Percentiles rank a stretch among this genome's conserved stretches.
Evolutionary conservation across 2,329 filamentous ascomycete species (phyloP).

Genomic region (Rhinocladiella similis): DNA sequence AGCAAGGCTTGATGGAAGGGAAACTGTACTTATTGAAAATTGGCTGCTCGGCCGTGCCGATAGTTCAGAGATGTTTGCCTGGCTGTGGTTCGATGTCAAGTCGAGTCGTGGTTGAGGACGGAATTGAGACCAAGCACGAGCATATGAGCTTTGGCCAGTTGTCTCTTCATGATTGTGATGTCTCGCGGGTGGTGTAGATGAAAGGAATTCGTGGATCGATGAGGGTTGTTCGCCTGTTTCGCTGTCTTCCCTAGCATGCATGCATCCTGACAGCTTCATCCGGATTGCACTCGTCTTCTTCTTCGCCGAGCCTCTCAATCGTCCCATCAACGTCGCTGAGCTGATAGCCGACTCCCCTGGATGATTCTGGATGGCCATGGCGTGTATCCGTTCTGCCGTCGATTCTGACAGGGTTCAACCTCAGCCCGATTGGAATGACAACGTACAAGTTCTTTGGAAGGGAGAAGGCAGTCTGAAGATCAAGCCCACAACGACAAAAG

Average conservation of each 20-base stretch:
- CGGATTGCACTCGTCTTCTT: constrained; percentile 4
- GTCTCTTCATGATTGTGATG: not conserved
- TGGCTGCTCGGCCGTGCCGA: not conserved
- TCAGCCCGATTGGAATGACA: too few species aligned
- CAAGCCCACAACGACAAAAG: too few species aligned
- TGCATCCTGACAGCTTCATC: not conserved
- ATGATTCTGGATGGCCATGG: not conserved
- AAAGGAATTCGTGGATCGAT: constrained; percentile 7
- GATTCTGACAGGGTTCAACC: too few species aligned
- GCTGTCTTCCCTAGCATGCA: constrained; percentile 1
- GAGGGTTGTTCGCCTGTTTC: not conserved
- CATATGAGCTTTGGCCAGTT: not conserved
- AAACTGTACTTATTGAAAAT: not conserved
- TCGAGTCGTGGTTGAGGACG: not conserved
- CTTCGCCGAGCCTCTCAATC: constrained; percentile 1
- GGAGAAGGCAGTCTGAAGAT: too few species aligned
- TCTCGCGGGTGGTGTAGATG: not conserved
- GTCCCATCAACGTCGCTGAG: not conserved
- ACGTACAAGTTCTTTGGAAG: not conserved
- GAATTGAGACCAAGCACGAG: not conserved
- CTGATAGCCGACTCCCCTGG: too few species aligned
- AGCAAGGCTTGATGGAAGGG: not conserved
- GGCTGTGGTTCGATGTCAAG: not conserved
- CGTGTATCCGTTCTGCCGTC: not conserved
- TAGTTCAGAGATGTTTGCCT: not conserved